Base-by-base conservation (phyloP, 805 yeast genomes). In the Ogataea dorogensis region DNA sequence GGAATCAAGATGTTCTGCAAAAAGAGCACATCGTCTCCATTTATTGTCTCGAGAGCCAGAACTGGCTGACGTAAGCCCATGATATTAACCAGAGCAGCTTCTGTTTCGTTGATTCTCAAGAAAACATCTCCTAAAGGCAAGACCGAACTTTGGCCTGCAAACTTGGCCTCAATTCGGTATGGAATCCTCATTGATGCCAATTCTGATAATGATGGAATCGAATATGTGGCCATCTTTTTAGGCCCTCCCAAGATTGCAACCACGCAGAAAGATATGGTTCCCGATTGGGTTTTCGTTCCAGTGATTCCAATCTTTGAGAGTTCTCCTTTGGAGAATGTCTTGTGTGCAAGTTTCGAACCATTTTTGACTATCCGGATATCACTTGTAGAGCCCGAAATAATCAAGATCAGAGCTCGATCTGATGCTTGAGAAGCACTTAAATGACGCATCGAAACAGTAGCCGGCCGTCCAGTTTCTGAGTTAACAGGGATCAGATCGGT, bases 1-100 rank as follows among this genome's bases (percentile, higher is more conserved):
- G 96, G 94, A 14, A 82, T 73, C 5, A 72, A 63, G 28, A 83
- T 69, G 43, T 77, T 74, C 17, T 76, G 81, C 51, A 85, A 82
- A 63, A 81, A 89, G 22, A 93, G 61, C 2, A 70, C 62, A 56
- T 86, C 95, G 1, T 67, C 56, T 2, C 53, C 49, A 17, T 47
- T 35, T 12, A 39, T 31, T 1, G 59, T 50, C 37, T 53, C 61
- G 15, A 52, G 30, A 5, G 58, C 49, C 44, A 50, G 38, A 10
- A 57, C 52, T 4, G 58, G 54, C 20, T 44, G 47, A 14, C 73
- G 71, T 14, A 59, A 52, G 2, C 78, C 77, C 56, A 74, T 63
- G 2, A 78, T 61, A 18, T 73, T 68, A 5, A 79, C 56, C 31
- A 81, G 49, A 0, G 65, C 71, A 3, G 77, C 78, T 43, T 78